A percentile compares a stretch with the other conserved stretches of the same genome.
Evolutionary conservation across 805 yeast genomes (phyloP).

Genomic region (Cyberlindnera bimundalis): DNA sequence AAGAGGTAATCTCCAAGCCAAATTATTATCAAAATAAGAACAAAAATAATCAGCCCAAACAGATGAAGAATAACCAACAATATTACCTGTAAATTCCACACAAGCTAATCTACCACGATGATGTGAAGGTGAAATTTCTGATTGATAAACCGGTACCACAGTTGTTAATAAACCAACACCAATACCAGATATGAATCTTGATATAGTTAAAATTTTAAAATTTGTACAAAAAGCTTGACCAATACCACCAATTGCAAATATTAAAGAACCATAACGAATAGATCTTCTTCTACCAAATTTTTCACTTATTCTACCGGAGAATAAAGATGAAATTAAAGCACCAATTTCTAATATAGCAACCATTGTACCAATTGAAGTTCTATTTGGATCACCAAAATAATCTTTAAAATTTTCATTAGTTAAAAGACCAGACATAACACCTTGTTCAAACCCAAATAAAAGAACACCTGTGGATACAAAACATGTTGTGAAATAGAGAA

Average conservation of each 20-base stretch:
- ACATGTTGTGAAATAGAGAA: constrained; percentile 28
- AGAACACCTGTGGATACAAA: constrained; percentile 36
- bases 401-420: constrained; percentile 58
- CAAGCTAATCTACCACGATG: constrained; percentile 84
- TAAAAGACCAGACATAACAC: constrained; percentile 85
- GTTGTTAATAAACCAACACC: constrained; percentile 85
- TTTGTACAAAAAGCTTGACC: constrained; percentile 61
- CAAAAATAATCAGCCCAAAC: constrained; percentile 87
- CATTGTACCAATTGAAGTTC: constrained; percentile 77
- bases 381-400: constrained; percentile 70
- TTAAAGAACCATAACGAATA: constrained; percentile 71
- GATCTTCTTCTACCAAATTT: constrained; percentile 75
- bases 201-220: constrained; percentile 59
- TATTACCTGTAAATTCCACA: constrained; percentile 84
- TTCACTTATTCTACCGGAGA: constrained; percentile 77
- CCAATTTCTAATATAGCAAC: constrained; percentile 89
- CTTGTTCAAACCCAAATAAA: constrained; percentile 80
- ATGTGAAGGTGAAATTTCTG: constrained; percentile 85
- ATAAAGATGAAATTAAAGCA: constrained; percentile 74
- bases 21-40: constrained; percentile 55
- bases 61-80: constrained; percentile 73
- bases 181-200: constrained; percentile 76
- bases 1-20: constrained; percentile 78
- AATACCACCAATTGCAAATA: constrained; percentile 76
- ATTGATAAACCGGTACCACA: constrained; percentile 83